These are phyloP conservation scores for Saturnispora saitoi DNA, from an alignment of 805 yeast genomes.

Conservation along the genomic window DNA sequence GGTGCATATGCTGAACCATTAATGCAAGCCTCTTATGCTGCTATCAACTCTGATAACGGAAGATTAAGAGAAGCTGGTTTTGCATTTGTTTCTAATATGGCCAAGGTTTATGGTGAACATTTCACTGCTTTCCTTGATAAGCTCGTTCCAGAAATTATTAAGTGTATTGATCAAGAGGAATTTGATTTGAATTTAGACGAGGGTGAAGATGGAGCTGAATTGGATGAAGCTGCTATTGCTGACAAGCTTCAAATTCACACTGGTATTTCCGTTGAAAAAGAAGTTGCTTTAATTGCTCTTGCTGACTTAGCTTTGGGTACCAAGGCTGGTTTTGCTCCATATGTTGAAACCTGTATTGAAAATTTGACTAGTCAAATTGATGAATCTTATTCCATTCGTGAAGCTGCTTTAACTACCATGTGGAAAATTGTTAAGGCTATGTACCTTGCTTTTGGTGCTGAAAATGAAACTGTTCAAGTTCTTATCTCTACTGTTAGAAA, in stretches of 20 bases:
- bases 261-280: conserved; percentile 92
- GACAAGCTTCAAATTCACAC: conserved; percentile 82
- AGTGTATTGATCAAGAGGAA: conserved; percentile 81
- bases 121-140: conserved; percentile 78
- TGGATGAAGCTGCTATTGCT: conserved; percentile 52
- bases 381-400: conserved; percentile 86
- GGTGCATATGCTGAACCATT: conserved; percentile 79
- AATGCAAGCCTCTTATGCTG: conserved; percentile 76
- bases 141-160: conserved; percentile 75
- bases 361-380: conserved; percentile 63
- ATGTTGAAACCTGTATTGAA: conserved; percentile 60
- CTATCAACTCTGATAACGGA: conserved; percentile 68
- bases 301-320: conserved; percentile 86
- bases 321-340: conserved; percentile 68
- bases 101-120: conserved; percentile 87
- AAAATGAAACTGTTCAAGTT: conserved; percentile 46
- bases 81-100: conserved; percentile 87
- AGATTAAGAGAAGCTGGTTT: conserved; percentile 93
- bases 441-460: conserved; percentile 42
- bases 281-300: conserved; percentile 85
- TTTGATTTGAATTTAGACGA: conserved; percentile 46
- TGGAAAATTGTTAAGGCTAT: conserved; percentile 79
- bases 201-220: conserved; percentile 43
- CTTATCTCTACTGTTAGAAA: conserved; percentile 61
- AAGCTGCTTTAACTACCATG: conserved; percentile 70